A percentile compares a stretch with the other conserved stretches of the same genome.
phyloP scores from a whole-genome alignment of 108 stramenopile genomes.

The Ochromonas danica region DNA sequence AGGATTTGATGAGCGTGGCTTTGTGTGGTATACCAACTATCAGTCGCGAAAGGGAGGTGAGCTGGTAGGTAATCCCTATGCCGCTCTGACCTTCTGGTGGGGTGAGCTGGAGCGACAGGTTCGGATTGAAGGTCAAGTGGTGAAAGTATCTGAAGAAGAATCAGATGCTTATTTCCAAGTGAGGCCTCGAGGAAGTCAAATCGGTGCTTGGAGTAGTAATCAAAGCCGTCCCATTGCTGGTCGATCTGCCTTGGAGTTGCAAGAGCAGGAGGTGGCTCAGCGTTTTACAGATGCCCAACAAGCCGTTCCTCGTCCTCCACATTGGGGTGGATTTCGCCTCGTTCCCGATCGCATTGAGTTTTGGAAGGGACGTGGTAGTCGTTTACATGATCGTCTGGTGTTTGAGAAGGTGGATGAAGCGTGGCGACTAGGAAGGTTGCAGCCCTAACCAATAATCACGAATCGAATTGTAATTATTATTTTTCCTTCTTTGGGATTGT shows the following conservation, averaged over 20 bases:
- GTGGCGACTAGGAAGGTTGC: constrained; percentile 49
- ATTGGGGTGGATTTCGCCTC: constrained; percentile 58
- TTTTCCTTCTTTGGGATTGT: no score
- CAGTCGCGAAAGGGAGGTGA: constrained; percentile 47
- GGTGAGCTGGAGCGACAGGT: constrained; percentile 57
- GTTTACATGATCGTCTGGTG: constrained; percentile 57
- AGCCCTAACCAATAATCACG: no score
- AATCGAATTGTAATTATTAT: no score
- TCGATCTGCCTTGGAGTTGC: constrained; percentile 47
- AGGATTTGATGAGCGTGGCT: constrained; percentile 52
- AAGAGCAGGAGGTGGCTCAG: not conserved
- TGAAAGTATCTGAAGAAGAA: constrained; percentile 51
- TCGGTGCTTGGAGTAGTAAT: constrained; percentile 55
- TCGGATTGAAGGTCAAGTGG: constrained; percentile 57
- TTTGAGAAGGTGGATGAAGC: constrained; percentile 38
- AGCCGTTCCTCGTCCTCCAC: constrained; percentile 48
- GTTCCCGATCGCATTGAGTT: constrained; percentile 56
- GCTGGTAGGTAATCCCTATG: constrained; percentile 37
- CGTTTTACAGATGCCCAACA: constrained; percentile 34
- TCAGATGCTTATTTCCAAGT: constrained; percentile 54
- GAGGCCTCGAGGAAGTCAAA: constrained; percentile 55
- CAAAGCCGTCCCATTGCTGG: constrained; percentile 53
- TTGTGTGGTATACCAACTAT: constrained; percentile 63
- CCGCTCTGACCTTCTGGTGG: constrained; percentile 61
- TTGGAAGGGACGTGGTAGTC: constrained; percentile 56